Evolutionary conservation across 192 early-diverging fungal species (phyloP).

Genomic region (Obelidium mucronatum): DNA sequence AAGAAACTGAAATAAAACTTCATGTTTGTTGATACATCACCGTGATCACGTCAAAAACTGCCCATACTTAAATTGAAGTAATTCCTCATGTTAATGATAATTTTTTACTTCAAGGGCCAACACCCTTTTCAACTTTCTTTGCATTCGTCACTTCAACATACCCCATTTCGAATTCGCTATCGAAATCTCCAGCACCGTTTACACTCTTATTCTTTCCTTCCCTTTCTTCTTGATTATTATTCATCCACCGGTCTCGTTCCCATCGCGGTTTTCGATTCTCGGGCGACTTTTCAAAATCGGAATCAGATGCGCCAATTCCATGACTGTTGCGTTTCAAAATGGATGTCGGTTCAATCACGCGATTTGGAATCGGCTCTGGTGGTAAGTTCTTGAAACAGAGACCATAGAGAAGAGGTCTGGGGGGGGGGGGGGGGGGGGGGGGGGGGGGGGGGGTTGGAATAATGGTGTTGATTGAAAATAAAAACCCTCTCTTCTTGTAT

Average conservation of each 20-base stretch:
- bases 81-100: too few relatives aligned
- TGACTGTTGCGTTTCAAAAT: not conserved
- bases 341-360: constrained; percentile 2
- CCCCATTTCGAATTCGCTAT: not conserved
- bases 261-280: not conserved
- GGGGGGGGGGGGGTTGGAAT: too few relatives aligned
- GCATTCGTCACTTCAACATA: constrained; percentile 12
- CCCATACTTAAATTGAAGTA: too few relatives aligned
- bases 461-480: not conserved
- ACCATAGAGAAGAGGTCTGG: constrained; percentile 26
- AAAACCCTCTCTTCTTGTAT: not conserved
- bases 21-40: too few relatives aligned
- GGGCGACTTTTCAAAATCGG: not conserved
- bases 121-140: not conserved
- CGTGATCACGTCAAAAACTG: too few relatives aligned
- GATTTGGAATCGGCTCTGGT: constrained; percentile 3
- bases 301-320: not conserved
- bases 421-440: not conserved
- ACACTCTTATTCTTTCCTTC: not conserved
- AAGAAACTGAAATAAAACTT: too few relatives aligned
- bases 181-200: not conserved
- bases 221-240: not conserved
- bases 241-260: not conserved
- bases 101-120: too few relatives aligned
- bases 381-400: constrained; percentile 27